Conservation (phyloP, 1,284 basidiomycete species). For the Boletus sp. region DNA sequence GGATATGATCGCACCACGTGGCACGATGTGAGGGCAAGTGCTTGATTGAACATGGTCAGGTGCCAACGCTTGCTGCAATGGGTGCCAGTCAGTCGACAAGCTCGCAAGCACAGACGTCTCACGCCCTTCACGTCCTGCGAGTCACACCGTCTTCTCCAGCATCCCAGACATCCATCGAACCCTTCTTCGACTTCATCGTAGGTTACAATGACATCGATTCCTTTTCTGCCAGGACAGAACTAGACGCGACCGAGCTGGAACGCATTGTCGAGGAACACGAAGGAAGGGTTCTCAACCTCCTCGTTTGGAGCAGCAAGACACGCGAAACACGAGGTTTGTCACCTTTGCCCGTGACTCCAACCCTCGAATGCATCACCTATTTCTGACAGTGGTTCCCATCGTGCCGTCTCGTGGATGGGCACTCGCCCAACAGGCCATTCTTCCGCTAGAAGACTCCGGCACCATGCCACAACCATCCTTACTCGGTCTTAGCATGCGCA, state of each 20-base stretch:
- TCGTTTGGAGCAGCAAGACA: constrained; percentile 90
- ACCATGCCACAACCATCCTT: constrained; percentile 66
- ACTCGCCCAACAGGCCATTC: constrained; percentile 39
- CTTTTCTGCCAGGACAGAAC: constrained; percentile 48
- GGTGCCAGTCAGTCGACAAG: constrained; percentile 69
- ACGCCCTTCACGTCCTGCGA: constrained; percentile 79
- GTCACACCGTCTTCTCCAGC: constrained; percentile 87
- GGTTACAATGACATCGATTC: constrained; percentile 75
- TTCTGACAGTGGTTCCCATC: constrained; percentile 70
- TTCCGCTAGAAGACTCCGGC: constrained; percentile 36
- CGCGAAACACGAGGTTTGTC: constrained; percentile 76
- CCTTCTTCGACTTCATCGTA: constrained; percentile 96
- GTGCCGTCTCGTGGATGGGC: constrained; percentile 85
- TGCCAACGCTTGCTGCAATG: constrained; percentile 40
- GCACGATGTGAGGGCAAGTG: too few species aligned
- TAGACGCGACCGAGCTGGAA: constrained; percentile 75
- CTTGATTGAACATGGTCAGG: not conserved
- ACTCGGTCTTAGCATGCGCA: constrained; percentile 87
- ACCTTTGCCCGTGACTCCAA: not conserved
- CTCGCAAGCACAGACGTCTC: constrained; percentile 48
- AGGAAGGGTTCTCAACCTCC: constrained; percentile 70
- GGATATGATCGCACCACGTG: not conserved
- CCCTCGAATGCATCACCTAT: constrained; percentile 2
- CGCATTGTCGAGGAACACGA: constrained; percentile 85
- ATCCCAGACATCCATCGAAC: constrained; percentile 82